Percentiles rank a stretch among this genome's conserved stretches.
These are phyloP conservation scores for Metschnikowia hibisci DNA, from an alignment of 805 yeast species.

Conservation along the genomic window DNA sequence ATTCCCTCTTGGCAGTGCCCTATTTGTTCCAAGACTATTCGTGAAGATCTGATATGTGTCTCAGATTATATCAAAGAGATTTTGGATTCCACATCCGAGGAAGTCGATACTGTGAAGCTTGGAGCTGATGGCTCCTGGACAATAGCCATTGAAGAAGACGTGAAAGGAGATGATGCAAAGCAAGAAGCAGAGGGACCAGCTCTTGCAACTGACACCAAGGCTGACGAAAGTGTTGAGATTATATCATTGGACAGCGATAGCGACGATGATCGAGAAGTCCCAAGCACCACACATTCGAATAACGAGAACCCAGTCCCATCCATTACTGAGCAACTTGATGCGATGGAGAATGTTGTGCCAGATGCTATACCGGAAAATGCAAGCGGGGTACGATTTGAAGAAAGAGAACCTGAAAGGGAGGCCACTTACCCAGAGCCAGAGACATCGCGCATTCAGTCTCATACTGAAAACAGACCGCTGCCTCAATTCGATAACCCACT, in stretches of 20 bases:
- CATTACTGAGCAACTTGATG: no score
- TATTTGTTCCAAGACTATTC: constrained; percentile 56
- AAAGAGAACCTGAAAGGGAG: no score
- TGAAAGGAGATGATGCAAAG: constrained; percentile 3
- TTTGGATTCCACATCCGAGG: constrained; percentile 47
- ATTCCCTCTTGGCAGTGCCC: constrained; percentile 90
- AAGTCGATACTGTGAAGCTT: constrained; percentile 63
- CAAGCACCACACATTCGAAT: no score
- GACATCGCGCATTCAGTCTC: no score
- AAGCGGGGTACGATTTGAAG: no score
- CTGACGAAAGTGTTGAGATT: constrained; percentile 33
- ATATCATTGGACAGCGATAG: constrained; percentile 51
- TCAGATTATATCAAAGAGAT: constrained; percentile 73
- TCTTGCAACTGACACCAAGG: neutral
- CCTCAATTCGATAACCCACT: neutral
- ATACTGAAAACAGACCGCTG: neutral
- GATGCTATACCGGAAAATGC: no score
- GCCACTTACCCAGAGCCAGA: no score
- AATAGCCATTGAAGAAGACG: constrained; percentile 20
- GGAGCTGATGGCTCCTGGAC: constrained; percentile 74
- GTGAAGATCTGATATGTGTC: constrained; percentile 57
- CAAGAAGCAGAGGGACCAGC: neutral
- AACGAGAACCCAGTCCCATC: no score
- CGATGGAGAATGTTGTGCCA: no score
- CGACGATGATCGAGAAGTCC: constrained; percentile 30